Base-by-base conservation (phyloP, 345 rosid species). In the Moringa oleifera region DNA sequence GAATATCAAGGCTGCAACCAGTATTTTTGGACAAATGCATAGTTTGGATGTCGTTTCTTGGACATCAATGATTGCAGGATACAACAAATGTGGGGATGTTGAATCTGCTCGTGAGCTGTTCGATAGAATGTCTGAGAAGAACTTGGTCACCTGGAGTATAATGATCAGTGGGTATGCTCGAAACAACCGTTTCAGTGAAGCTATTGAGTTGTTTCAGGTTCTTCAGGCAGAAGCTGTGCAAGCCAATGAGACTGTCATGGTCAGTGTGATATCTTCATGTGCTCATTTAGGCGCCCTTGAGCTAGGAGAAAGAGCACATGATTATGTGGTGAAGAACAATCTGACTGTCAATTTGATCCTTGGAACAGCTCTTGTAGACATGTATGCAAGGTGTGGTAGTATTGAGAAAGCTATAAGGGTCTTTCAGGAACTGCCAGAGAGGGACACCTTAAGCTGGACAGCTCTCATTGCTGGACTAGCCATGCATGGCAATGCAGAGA, bases 181-280 rank as follows among this genome's bases (percentile, higher is more conserved):
- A 73, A 84, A 73, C 52, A 52, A 41, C 18, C 50, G 18, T 10
- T 88, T 76, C 46, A 81, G 74, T 20, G 63, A 83, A 76, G 89
- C 89, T 11, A 10, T 85, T 41, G 81, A 74, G 54, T 71, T 85
- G 79, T 88, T 77, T 28, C 68, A 77, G 23, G 16, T 72, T 33
- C 79, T 90, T 74, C 72, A 71, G 67, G 61, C 49, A 16, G 64
- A 82, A 65, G 83, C 89, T 4, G 60, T 80, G 51, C 57, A 49
- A 25, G 90, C 89, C 0, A 86, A 86, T 63, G 90, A 85, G 77
- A 78, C 80, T 0, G 82, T 84, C 46, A 82, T 90, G 93, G 90
- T 84, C 50, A 72, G 86, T 67, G 91, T 84, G 50, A 65, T 82
- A 23, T 81, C 93, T 13, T 81, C 93, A 17, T 90, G 83, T 72